phyloP scores from a whole-genome alignment of 2,329 filamentous ascomycete genomes.

The Dactylella cylindrospora region DNA sequence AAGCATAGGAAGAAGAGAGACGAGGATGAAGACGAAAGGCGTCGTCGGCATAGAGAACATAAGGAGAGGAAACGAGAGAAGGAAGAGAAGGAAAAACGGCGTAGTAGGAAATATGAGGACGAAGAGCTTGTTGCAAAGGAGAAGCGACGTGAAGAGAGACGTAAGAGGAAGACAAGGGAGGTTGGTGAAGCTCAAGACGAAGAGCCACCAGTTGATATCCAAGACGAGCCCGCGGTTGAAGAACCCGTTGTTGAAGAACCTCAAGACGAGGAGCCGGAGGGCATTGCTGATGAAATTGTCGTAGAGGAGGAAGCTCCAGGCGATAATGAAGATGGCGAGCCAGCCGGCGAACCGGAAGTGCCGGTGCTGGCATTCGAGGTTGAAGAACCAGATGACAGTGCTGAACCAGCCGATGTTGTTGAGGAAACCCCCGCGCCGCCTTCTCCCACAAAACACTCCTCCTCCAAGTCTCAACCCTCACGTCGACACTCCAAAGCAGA shows the following conservation, averaged over 20 bases:
- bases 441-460: slow-evolving; percentile 10
- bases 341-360: slow-evolving; percentile 1
- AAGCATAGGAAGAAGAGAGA: slow-evolving; percentile 37
- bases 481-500: slow-evolving; percentile 27
- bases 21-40: slow-evolving; percentile 30
- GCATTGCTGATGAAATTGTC: neutral
- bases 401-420: slow-evolving; percentile 7
- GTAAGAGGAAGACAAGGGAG: slow-evolving; percentile 6
- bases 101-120: slow-evolving; percentile 15
- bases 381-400: slow-evolving; percentile 22
- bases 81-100: slow-evolving; percentile 22
- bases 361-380: slow-evolving; percentile 28
- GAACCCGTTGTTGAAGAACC: too few relatives aligned
- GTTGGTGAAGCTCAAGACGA: slow-evolving; percentile 9
- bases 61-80: slow-evolving; percentile 32
- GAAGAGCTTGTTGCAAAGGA: slow-evolving; percentile 19
- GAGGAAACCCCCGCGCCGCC: slow-evolving; percentile 12
- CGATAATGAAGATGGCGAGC: slow-evolving; percentile 10
- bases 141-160: slow-evolving; percentile 24
- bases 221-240: slow-evolving; percentile 18
- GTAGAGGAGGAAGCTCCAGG: slow-evolving; percentile 16
- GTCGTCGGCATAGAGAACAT: slow-evolving; percentile 4
- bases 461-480: slow-evolving; percentile 6
- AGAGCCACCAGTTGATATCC: too few relatives aligned
- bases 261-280: slow-evolving; percentile 5